Conservation (phyloP, 108 stramenopile species). For the Fragilaria radians region DNA sequence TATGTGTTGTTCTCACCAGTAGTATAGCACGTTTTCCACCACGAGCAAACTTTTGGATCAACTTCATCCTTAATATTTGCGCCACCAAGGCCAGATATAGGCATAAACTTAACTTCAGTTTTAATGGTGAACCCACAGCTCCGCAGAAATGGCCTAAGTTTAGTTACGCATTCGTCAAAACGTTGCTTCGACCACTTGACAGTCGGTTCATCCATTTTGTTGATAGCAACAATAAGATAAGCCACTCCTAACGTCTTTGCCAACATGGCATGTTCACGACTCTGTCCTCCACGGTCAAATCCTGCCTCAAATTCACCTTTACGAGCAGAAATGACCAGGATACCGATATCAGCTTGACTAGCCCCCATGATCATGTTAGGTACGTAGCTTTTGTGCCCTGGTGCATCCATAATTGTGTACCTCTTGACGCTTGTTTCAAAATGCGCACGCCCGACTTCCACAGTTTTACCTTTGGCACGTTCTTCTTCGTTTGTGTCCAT, state of each 20-base stretch:
- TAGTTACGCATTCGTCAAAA: slow-evolving; percentile 93
- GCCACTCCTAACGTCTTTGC: slow-evolving; percentile 98
- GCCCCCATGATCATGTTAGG: slow-evolving; percentile 99
- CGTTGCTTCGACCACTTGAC: slow-evolving; percentile 91
- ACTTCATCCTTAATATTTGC: slow-evolving; percentile 97
- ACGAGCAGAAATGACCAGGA: slow-evolving; percentile 98
- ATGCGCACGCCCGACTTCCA: slow-evolving; percentile 97
- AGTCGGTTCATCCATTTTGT: slow-evolving; percentile 99
- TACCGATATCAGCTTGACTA: slow-evolving; percentile 95
- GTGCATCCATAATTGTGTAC: slow-evolving; percentile 99
- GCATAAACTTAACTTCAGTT: slow-evolving; percentile 96
- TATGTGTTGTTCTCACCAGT: slow-evolving; percentile 87
- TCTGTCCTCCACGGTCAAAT: slow-evolving; percentile 98
- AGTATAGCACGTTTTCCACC: slow-evolving; percentile 84
- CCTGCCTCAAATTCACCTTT: slow-evolving; percentile 99
- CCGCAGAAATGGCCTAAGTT: slow-evolving; percentile 96
- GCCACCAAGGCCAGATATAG: slow-evolving; percentile 94
- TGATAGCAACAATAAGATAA: slow-evolving; percentile 95
- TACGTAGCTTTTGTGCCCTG: slow-evolving; percentile 99
- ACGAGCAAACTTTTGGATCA: slow-evolving; percentile 64
- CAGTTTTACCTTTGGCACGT: slow-evolving; percentile 99
- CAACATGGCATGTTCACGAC: slow-evolving; percentile 98
- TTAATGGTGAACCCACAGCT: slow-evolving; percentile 95
- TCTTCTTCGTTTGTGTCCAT: slow-evolving; percentile 99
- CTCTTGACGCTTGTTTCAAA: slow-evolving; percentile 93